A percentile compares a stretch with the other conserved stretches of the same genome.
Evolutionary conservation across 495 filamentous ascomycete species (phyloP).

Genomic region (Tetracladium setigerum): DNA sequence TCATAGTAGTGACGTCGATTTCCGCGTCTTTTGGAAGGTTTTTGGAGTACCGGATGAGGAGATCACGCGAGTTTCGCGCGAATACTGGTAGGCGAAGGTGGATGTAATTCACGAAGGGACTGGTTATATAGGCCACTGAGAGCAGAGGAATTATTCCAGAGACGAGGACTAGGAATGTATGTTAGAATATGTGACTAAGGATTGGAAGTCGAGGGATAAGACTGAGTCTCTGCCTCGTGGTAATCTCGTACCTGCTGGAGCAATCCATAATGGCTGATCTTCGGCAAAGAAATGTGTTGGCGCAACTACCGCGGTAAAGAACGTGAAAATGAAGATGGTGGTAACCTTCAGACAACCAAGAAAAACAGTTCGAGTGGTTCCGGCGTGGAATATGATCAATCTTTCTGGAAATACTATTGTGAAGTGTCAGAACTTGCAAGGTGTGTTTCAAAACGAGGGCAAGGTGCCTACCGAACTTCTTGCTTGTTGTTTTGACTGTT

Average conservation of each 20-base stretch:
- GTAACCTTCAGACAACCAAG: constrained; percentile 60
- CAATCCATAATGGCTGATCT: constrained; percentile 30
- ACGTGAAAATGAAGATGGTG: constrained; percentile 61
- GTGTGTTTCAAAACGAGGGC: too few relatives aligned
- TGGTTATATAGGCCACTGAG: constrained; percentile 55
- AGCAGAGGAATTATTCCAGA: constrained; percentile 57
- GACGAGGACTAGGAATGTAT: constrained; percentile 44
- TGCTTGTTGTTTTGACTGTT: too few relatives aligned
- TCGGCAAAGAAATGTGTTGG: constrained; percentile 48
- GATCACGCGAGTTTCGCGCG: constrained; percentile 60
- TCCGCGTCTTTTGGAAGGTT: constrained; percentile 53
- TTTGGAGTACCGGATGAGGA: constrained; percentile 55
- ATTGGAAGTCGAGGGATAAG: constrained; percentile 11
- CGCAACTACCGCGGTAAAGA: constrained; percentile 51
- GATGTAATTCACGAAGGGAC: constrained; percentile 65
- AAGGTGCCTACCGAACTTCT: too few relatives aligned
- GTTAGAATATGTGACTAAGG: too few relatives aligned
- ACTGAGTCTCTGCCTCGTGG: too few relatives aligned
- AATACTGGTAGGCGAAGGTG: constrained; percentile 61
- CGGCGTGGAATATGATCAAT: constrained; percentile 66
- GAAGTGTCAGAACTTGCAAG: background rate
- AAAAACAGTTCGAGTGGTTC: constrained; percentile 56
- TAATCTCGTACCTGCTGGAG: constrained; percentile 33
- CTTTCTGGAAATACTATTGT: constrained; percentile 42
- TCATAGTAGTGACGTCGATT: constrained; percentile 66